phyloP scores from a whole-genome alignment of 75 land plant species.

The Pinus taeda region DNA sequence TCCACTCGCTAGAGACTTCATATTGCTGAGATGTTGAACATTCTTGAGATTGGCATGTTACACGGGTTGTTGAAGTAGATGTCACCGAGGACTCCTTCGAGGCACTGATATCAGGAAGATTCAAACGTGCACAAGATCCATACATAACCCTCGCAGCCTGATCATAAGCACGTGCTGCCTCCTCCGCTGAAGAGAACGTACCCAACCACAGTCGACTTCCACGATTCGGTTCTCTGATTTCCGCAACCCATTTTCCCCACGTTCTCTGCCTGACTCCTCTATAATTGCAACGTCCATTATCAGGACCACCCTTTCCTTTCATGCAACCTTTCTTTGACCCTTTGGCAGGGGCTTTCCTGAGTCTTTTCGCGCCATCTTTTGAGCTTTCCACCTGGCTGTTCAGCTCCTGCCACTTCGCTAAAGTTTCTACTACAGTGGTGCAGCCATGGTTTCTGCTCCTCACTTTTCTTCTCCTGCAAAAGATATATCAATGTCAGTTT shows the following conservation, averaged over 20 bases:
- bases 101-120: conserved; percentile 26
- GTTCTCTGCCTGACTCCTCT: conserved; percentile 66
- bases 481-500: neutral
- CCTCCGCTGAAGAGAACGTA: conserved; percentile 46
- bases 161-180: conserved; percentile 63
- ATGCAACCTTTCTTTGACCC: conserved; percentile 80
- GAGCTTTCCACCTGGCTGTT: conserved; percentile 12
- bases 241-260: conserved; percentile 74
- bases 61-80: neutral
- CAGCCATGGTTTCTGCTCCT: conserved; percentile 18
- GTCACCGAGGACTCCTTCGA: conserved; percentile 13
- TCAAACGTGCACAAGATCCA: conserved; percentile 58
- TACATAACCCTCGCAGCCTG: conserved; percentile 63
- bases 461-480: conserved; percentile 23
- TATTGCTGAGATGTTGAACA: conserved; percentile 9
- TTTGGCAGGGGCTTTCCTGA: conserved; percentile 49
- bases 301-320: conserved; percentile 83
- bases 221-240: conserved; percentile 60
- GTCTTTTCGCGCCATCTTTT: conserved; percentile 24
- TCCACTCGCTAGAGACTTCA: conserved; percentile 8
- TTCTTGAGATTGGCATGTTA: conserved; percentile 1
- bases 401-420: conserved; percentile 33
- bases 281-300: conserved; percentile 45
- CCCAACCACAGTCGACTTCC: conserved; percentile 63
- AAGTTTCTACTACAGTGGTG: conserved; percentile 23